Evolutionary conservation across 305 asterid species (phyloP).

Genomic region (Coffea humblotiana): DNA sequence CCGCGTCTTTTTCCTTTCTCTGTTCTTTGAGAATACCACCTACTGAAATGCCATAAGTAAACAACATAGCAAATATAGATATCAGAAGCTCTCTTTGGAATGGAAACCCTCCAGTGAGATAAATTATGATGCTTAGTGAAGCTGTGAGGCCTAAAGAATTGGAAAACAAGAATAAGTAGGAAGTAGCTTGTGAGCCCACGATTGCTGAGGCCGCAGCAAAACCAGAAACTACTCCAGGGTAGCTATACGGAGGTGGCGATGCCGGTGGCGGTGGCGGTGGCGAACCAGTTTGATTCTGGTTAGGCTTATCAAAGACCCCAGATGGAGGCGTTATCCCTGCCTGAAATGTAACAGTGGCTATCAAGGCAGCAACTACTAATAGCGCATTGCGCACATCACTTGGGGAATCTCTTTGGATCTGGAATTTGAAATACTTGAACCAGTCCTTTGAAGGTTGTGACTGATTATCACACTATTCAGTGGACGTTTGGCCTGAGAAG

Average conservation of each 20-base stretch:
- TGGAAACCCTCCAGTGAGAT: slow-evolving; percentile 9
- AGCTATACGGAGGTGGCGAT: too few species aligned
- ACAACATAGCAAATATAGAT: background rate
- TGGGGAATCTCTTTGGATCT: slow-evolving; percentile 34
- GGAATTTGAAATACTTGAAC: slow-evolving; percentile 28
- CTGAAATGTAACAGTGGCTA: slow-evolving; percentile 38
- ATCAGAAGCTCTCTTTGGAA: slow-evolving; percentile 3
- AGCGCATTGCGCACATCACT: slow-evolving; percentile 34
- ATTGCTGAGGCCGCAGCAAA: background rate
- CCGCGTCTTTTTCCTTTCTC: background rate
- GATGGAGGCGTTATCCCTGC: slow-evolving; percentile 34
- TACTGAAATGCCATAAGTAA: background rate
- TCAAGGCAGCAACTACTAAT: slow-evolving; percentile 34
- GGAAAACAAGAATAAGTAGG: background rate
- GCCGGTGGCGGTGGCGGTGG: background rate
- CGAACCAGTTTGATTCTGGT: background rate
- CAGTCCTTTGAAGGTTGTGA: slow-evolving; percentile 23
- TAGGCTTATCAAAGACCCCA: background rate
- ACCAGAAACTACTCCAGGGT: background rate
- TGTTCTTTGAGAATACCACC: background rate
- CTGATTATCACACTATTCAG: background rate
- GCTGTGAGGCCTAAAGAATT: background rate
- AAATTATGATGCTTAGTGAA: background rate
- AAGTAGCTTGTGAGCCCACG: background rate
- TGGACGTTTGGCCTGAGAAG: background rate